Percentiles rank a stretch among this genome's conserved stretches.
These are phyloP conservation scores for Pseudophaeomoniella oleicola DNA, from an alignment of 2,329 filamentous ascomycete species.

Conservation along the genomic window DNA sequence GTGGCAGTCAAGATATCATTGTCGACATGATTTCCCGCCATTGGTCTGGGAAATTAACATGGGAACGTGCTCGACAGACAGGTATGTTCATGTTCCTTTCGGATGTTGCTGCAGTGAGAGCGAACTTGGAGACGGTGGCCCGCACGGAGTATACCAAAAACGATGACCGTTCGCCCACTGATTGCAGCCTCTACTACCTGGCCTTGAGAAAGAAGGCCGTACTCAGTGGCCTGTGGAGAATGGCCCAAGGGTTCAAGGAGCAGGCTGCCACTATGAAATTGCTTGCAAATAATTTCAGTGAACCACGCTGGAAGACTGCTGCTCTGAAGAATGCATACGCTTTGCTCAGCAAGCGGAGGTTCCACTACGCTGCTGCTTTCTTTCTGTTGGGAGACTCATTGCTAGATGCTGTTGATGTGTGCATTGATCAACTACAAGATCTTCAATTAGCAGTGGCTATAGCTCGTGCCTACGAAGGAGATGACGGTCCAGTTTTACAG, in stretches of 20 bases:
- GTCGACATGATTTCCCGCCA: constrained; percentile 69
- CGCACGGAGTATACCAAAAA: constrained; percentile 84
- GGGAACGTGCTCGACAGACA: constrained; percentile 72
- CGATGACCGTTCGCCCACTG: constrained; percentile 75
- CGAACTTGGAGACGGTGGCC: constrained; percentile 79
- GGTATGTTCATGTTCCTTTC: constrained; percentile 93
- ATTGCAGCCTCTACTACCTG: constrained; percentile 84
- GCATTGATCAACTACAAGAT: constrained; percentile 75
- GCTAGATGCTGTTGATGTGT: constrained; percentile 72
- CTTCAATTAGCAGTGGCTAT: constrained; percentile 81
- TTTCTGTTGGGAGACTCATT: constrained; percentile 81
- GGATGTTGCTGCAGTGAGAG: constrained; percentile 55
- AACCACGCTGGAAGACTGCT: constrained; percentile 73
- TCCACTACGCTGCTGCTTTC: constrained; percentile 91
- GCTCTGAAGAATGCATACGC: constrained; percentile 96
- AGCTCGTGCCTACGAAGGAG: constrained; percentile 74
- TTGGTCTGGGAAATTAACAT: constrained; percentile 59
- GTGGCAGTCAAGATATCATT: constrained; percentile 66
- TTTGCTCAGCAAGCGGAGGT: constrained; percentile 75
- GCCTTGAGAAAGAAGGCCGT: constrained; percentile 84
- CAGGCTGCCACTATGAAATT: constrained; percentile 67
- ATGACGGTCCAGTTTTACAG: constrained; percentile 58
- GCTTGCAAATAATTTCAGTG: constrained; percentile 78
- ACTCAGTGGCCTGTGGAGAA: constrained; percentile 83
- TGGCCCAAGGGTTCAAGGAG: constrained; percentile 79